Conservation (phyloP, 805 yeast species). For the Cyberlindnera nakhonratchasimensis region DNA sequence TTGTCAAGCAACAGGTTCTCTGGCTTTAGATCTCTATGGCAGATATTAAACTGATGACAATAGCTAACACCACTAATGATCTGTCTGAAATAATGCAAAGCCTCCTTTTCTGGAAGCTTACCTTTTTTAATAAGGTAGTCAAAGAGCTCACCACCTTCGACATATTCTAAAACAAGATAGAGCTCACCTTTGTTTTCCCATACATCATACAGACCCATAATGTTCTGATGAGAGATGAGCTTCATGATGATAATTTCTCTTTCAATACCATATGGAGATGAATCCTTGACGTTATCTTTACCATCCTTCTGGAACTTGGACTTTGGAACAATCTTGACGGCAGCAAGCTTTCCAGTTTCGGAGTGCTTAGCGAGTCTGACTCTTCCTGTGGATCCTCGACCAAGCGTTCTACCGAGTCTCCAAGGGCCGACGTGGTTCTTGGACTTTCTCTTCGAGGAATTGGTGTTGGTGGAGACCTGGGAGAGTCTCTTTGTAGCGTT, state of each 20-base stretch:
- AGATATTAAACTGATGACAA: conserved; percentile 82
- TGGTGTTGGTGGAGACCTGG: conserved; percentile 29
- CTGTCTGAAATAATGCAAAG: conserved; percentile 84
- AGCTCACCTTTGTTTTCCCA: conserved; percentile 84
- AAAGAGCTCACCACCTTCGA: conserved; percentile 96
- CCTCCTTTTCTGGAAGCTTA: conserved; percentile 83
- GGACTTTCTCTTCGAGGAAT: conserved; percentile 29
- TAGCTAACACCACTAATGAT: conserved; percentile 79
- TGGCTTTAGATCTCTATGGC: conserved; percentile 85
- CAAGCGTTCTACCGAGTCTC: conserved; percentile 92
- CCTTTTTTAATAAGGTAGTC: conserved; percentile 89
- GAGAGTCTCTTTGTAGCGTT: conserved; percentile 30
- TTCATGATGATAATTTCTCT: conserved; percentile 86
- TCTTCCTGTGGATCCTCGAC: conserved; percentile 95
- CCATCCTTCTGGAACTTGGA: conserved; percentile 50
- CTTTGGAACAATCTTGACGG: conserved; percentile 94
- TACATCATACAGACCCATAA: conserved; percentile 75
- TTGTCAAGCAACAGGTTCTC: conserved; percentile 78
- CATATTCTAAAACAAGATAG: conserved; percentile 88
- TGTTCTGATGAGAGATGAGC: conserved; percentile 71
- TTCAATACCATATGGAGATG: conserved; percentile 77
- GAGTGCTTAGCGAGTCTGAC: conserved; percentile 89
- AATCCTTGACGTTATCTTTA: conserved; percentile 43
- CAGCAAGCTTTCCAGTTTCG: conserved; percentile 84
- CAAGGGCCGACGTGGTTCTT: conserved; percentile 75